Percentiles rank a stretch among this genome's conserved stretches.
Evolutionary conservation across 78 protist genomes (phyloP).

Genomic region (Carpediemonas membranifera): DNA sequence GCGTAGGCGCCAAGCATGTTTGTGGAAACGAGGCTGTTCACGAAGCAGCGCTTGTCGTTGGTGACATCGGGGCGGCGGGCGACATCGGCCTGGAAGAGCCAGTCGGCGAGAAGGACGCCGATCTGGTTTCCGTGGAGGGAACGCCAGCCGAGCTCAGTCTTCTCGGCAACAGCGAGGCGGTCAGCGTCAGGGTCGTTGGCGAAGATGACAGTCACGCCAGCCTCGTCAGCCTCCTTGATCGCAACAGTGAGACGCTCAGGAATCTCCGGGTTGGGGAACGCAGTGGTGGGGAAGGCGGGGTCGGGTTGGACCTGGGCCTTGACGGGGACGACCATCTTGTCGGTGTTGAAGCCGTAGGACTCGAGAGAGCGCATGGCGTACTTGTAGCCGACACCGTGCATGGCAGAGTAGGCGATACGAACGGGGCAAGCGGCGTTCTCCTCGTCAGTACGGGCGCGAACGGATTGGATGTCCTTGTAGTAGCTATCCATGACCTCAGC

Average conservation of each 20-base stretch:
- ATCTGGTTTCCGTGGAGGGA: slow-evolving; percentile 90
- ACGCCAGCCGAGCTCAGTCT: not conserved
- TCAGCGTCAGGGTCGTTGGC: slow-evolving; percentile 99
- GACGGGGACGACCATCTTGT: not conserved
- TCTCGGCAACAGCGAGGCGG: slow-evolving; percentile 84
- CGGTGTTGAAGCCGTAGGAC: not conserved
- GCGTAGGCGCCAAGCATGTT: slow-evolving; percentile 66
- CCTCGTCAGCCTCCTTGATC: slow-evolving; percentile 57
- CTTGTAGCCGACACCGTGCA: slow-evolving; percentile 92
- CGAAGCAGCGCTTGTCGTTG: slow-evolving; percentile 30
- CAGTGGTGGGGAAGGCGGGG: slow-evolving; percentile 88
- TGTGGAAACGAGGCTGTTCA: slow-evolving; percentile 79
- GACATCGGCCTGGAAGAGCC: slow-evolving; percentile 52
- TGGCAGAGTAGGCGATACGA: slow-evolving; percentile 48
- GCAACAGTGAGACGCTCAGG: slow-evolving; percentile 30
- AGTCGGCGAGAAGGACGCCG: slow-evolving; percentile 74
- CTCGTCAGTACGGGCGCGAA: not conserved
- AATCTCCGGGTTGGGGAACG: slow-evolving; percentile 96
- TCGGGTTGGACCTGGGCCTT: slow-evolving; percentile 56
- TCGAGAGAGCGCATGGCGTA: not conserved
- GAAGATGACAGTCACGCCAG: slow-evolving; percentile 49
- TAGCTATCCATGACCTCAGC: not conserved
- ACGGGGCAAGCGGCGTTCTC: not conserved
- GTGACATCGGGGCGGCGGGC: not conserved
- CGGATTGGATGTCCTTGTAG: no score